Evolutionary conservation across 169 alveolate genomes (phyloP).

Genomic region (Cyclospora cayetanensis): DNA sequence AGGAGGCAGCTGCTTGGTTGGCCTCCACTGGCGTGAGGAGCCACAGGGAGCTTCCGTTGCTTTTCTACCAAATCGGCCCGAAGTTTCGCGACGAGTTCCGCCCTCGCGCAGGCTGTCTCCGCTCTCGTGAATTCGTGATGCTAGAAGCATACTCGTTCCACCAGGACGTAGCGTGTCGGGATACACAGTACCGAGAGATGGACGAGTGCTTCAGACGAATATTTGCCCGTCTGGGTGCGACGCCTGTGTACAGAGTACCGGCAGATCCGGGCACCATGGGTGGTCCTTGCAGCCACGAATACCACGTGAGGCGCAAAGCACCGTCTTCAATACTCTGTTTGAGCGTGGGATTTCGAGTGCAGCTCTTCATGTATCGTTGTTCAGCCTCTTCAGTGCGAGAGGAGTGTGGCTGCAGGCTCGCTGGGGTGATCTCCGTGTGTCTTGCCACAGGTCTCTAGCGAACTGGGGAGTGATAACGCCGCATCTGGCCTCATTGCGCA

Average conservation of each 20-base stretch:
- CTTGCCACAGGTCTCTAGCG: constrained; percentile 17
- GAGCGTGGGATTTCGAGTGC: no score
- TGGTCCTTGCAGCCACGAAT: constrained; percentile 60
- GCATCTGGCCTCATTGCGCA: neutral
- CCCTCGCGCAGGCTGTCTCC: constrained; percentile 59
- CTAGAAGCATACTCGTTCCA: constrained; percentile 57
- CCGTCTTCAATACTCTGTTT: neutral
- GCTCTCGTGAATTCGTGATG: constrained; percentile 59
- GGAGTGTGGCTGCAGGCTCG: neutral
- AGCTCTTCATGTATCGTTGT: no score
- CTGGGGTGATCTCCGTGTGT: neutral
- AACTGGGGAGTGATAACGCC: constrained; percentile 5
- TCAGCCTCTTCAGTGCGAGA: neutral
- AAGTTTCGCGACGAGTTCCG: constrained; percentile 51
- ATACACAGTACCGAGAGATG: neutral
- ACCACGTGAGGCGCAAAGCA: constrained; percentile 5
- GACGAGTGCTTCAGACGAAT: constrained; percentile 41
- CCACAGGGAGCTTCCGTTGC: constrained; percentile 29
- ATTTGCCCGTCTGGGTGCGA: constrained; percentile 33
- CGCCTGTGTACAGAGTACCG: constrained; percentile 13
- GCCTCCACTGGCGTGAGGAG: constrained; percentile 30
- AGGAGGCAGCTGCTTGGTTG: constrained; percentile 60
- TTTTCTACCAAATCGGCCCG: constrained; percentile 52
- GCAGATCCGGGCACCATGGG: constrained; percentile 61
- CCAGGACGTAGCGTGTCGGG: constrained; percentile 13